Base-by-base conservation (phyloP, 306 rosid genomes). In the Acmispon strigosus region DNA sequence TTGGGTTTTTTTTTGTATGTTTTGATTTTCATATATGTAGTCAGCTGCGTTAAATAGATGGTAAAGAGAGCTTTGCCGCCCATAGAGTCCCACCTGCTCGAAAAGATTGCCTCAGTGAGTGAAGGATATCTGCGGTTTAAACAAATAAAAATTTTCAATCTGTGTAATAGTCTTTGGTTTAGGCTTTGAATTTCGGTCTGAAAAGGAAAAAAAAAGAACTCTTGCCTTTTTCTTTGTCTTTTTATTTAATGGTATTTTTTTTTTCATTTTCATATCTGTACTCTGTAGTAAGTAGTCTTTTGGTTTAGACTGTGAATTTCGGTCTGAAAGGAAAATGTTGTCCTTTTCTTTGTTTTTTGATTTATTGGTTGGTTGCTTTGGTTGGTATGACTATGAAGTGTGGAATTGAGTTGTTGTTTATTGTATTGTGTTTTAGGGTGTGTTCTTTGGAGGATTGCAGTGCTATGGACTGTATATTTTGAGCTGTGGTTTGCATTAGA, bases 401-500 rank as follows among this genome's bases (percentile, higher is more conserved):
- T 48, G 78, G 81, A 75, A 78, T 70, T 70, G 69, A 24, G 73
- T 42, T 78, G 50, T 1, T 54, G 16, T 51, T 62, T 65, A 19
- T 61, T 59, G 24, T 67, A 13, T 17, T 78, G 15, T 74, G 63
- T 78, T 59, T 69, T 79, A 78, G 78, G 78, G 12, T 56, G 20
- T 67, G 74, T 9, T 62, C 54, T 61, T 53, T 10, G 34, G 79
- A 56, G 66, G 77, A 29, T 63, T 70, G 15, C 32, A 47, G 69
- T 24, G 62, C 39, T 45, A 67, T 70, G 84, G 76, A 61, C 9
- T 67, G 22, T 68, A 19, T 52, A 10, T 20, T 62, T 59, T 47
- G 43, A 53, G 43, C 51, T 53, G 34, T 20, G 57, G 61, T 18
- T 66, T 74, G 27, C 60, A 50, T 76, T 48, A 55, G 48, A 51